Conservation (phyloP, 768 basidiomycete species). For the Kwoniella pini region DNA sequence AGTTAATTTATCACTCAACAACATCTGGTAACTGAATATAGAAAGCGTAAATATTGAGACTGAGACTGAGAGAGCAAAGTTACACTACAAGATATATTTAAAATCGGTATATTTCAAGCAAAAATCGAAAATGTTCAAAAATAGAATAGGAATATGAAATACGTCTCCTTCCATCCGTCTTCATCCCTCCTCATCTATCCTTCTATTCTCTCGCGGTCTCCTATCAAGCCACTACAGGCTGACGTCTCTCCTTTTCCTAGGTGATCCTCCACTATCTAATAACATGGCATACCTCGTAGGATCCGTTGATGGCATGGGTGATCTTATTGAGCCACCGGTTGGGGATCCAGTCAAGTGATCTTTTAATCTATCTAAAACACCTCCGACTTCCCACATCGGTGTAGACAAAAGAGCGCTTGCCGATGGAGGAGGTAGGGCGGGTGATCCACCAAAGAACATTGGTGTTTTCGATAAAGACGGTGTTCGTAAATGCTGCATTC, state of each 20-base stretch:
- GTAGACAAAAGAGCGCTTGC: slow-evolving; percentile 26
- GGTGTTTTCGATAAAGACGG: slow-evolving; percentile 21
- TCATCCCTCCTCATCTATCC: no score
- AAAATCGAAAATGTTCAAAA: no score
- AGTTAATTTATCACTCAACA: no score
- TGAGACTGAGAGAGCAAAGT: no score
- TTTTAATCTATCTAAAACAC: slow-evolving; percentile 29
- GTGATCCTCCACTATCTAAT: slow-evolving; percentile 24
- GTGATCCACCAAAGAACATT: slow-evolving; percentile 26
- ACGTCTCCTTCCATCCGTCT: no score
- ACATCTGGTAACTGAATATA: no score
- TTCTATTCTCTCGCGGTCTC: no score
- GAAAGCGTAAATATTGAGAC: no score
- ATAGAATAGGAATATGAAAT: no score
- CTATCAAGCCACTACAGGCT: slow-evolving; percentile 1
- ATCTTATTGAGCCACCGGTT: slow-evolving; percentile 15
- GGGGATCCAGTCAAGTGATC: slow-evolving; percentile 24
- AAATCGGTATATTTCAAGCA: no score
- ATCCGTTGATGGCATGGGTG: slow-evolving; percentile 28
- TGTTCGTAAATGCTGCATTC: slow-evolving; percentile 15
- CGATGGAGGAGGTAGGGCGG: slow-evolving; percentile 26
- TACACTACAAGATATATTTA: no score
- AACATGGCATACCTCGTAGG: slow-evolving; percentile 34
- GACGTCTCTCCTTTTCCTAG: slow-evolving; percentile 22
- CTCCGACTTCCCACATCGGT: slow-evolving; percentile 31